Base-by-base conservation (phyloP, 352 stramenopile species). In the Pythium periplocum region DNA sequence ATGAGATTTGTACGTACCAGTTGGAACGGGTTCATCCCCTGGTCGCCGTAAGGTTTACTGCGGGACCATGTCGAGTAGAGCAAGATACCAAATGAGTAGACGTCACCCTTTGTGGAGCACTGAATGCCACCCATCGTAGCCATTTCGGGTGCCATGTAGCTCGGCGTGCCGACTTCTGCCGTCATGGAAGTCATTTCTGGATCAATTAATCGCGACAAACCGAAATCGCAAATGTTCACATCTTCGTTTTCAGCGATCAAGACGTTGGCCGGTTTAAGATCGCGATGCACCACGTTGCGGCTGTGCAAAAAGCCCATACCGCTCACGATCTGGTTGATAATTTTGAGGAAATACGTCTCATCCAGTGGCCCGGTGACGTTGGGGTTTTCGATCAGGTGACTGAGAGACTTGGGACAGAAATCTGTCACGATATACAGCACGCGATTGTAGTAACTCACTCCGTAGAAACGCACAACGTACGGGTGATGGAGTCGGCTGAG, bases 141-240 rank as follows among this genome's bases (percentile, higher is more conserved):
- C 86, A 96, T 95, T 62, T 96, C 87, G 2, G 87, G 87, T 38
- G 85, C 84, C 85, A 95, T 95, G 55, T 94, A 96, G 45, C 85
- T 94, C 11, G 87, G 87, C 33, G 87, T 96, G 32, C 83, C 85
- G 45, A 95, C 85, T 61, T 94, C 83, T 34, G 83, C 83, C 2
- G 83, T 94, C 83, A 94, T 94, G 4, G 79, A 87, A 6, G 80
- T 94, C 44, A 81, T 86, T 40, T 94, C 83, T 1, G 82, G 79
- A 48, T 94, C 83, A 42, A 94, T 92, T 40, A 94, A 68, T 7
- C 83, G 61, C 33, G 83, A 96, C 26, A 98, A 81, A 2, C 93
- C 93, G 71, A 98, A 97, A 67, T 98, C 91, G 55, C 92, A 97
- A 48, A 98, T 90, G 59, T 97, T 98, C 32, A 98, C 71, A 46